Conservation (phyloP, 2,329 filamentous ascomycete genomes). For the Fusarium bulbicola region DNA sequence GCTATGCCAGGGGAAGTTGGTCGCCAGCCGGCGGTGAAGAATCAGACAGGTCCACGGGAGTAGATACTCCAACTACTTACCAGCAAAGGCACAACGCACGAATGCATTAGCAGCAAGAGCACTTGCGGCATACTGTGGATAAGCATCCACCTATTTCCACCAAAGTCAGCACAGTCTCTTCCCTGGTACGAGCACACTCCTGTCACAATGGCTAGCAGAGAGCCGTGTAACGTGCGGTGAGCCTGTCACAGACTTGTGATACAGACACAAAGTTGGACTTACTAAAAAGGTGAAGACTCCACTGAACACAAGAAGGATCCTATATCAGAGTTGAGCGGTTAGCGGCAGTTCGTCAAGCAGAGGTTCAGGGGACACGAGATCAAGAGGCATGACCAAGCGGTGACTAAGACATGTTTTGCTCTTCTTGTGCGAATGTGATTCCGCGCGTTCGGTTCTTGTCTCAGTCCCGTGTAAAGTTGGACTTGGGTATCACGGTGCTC, state of each 20-base stretch:
- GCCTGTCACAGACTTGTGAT: slow-evolving; percentile 16
- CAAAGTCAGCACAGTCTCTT: slow-evolving; percentile 31
- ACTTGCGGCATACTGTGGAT: slow-evolving; percentile 77
- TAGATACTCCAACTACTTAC: slow-evolving; percentile 49
- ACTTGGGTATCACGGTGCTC: not conserved
- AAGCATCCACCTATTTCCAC: slow-evolving; percentile 70
- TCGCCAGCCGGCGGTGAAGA: slow-evolving; percentile 10
- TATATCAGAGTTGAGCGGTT: slow-evolving; percentile 49
- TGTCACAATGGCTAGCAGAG: slow-evolving; percentile 14
- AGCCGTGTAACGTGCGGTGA: slow-evolving; percentile 20
- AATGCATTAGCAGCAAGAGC: slow-evolving; percentile 88
- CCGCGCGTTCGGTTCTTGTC: slow-evolving; percentile 25
- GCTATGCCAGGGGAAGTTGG: not conserved
- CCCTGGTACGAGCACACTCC: slow-evolving; percentile 27
- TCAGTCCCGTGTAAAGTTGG: slow-evolving; percentile 11
- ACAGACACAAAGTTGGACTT: slow-evolving; percentile 44
- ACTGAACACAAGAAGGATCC: slow-evolving; percentile 80
- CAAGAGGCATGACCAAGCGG: slow-evolving; percentile 45
- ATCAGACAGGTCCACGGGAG: not conserved
- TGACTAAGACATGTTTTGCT: slow-evolving; percentile 39
- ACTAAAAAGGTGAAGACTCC: slow-evolving; percentile 92
- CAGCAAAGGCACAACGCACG: slow-evolving; percentile 78
- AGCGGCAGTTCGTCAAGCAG: slow-evolving; percentile 36
- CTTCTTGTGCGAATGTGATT: slow-evolving; percentile 3
- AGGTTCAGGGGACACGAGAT: slow-evolving; percentile 38